Conservation (phyloP, 1,284 basidiomycete genomes). For the Ustilago shanxiensis region DNA sequence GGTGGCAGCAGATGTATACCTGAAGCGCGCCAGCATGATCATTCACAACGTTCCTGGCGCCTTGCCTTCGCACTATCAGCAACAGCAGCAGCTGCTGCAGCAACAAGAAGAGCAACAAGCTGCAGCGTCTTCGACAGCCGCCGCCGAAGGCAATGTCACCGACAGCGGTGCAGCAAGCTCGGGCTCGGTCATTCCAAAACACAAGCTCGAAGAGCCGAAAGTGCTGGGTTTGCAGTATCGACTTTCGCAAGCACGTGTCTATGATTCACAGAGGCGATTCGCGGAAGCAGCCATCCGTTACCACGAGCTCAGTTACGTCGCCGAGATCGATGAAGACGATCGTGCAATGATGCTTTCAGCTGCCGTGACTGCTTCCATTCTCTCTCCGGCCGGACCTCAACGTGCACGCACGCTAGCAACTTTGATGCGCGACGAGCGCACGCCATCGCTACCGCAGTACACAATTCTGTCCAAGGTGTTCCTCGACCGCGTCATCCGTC, state of each 20-base stretch:
- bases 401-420: conserved; percentile 91
- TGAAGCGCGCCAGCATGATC: conserved; percentile 92
- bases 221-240: conserved; percentile 65
- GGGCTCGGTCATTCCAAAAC: conserved; percentile 3
- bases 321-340: conserved; percentile 57
- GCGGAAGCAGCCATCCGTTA: conserved; percentile 94
- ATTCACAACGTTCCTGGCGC: conserved; percentile 74
- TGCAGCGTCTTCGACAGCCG: conserved; percentile 2
- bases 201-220: conserved; percentile 44
- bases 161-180: conserved; percentile 3
- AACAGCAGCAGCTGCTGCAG: conserved; percentile 18
- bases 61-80: conserved; percentile 33
- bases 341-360: conserved; percentile 73
- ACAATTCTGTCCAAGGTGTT: conserved; percentile 97
- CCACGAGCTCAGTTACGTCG: conserved; percentile 79
- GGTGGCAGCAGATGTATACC: conserved; percentile 93
- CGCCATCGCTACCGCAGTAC: conserved; percentile 81
- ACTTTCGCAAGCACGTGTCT: conserved; percentile 80
- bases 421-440: conserved; percentile 92
- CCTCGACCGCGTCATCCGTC: conserved; percentile 92
- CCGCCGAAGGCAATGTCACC: conserved; percentile 12
- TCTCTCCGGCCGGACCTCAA: conserved; percentile 96
- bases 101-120: conserved; percentile 5
- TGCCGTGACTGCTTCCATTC: conserved; percentile 92
- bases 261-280: conserved; percentile 90